Base-by-base conservation (phyloP, 768 basidiomycete genomes). In the Cyclocybe aegerita region DNA sequence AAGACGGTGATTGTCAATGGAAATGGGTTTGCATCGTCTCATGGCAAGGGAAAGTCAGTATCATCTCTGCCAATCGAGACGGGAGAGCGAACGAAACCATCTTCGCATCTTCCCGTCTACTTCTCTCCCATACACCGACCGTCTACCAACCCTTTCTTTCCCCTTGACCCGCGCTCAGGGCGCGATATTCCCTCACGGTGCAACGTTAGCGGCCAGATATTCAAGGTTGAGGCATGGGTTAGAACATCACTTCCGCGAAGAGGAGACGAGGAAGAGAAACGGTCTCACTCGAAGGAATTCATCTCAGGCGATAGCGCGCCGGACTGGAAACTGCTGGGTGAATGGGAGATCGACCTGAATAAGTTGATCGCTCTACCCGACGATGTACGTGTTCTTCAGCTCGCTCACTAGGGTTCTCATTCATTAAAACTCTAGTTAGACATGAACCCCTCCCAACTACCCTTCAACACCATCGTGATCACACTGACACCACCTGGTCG, bases 141-240 rank as follows among this genome's bases (percentile, higher is more conserved):
- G 4, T 95, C 93, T 1, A 93, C 88, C 0, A 90, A 93, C 64
- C 94, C 94, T 0, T 66, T 73, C 16, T 96, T 93, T 58, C 48
- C 74, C 1, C 69, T 89, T 12, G 84, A 93, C 59, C 63, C 75
- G 6, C 69, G 61, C 10, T 71, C 76, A 4, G 65, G 71, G 31
- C 67, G 65, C 23, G 83, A 85, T 43, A 85, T 86, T 60, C 73
- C 79, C 0, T 65, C 71, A 12, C 79, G 77, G 68, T 74, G 77
- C 1, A 74, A 88, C 59, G 63, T 78, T n/a, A 78, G 77, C 54
- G 73, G 75, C 2, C 69, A 77, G 41, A 72, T 60, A 37, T 59
- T 91, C 52, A 79, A 68, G 35, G 70, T 89, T 1, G 79, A 81
- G 57, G 62, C 87, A 39, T 86, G 83, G 83, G 81, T 78, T 37